Base-by-base conservation (phyloP, 257 asterid species). In the Solanum corneliomulleri region DNA sequence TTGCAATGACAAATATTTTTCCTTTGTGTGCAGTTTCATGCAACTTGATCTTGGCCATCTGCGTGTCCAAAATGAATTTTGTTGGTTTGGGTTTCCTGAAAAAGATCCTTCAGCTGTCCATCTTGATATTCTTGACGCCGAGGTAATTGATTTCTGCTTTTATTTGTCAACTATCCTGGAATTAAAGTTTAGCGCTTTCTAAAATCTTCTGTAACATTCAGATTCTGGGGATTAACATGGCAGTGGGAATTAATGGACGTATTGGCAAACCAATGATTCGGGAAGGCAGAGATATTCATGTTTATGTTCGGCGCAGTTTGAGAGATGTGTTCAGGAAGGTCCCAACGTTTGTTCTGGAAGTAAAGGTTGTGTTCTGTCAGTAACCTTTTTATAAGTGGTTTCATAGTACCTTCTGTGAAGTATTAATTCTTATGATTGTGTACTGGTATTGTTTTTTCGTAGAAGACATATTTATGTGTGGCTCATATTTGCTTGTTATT, bases 11-110 rank as follows among this genome's bases (percentile, higher is more conserved):
- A 74, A 56, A 71, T 86, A 71, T 76, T 72, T 88, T 78, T 87
- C 75, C 84, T 82, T 82, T 11, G 7, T 89, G 82, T 81, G 84
- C 98, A 97, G 99, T 88, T 97, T 94, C 96, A 96, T 97, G 95
- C 99, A 97, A 90, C 99, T 97, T 89, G 99, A 97, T 93, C 99
- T 97, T 86, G 99, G 99, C 74, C 97, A 93, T 87, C 91, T 97
- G 88, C 98, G 96, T 86, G 91, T 97, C 58, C 91, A 84, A 90
- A 97, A 97, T 91, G 90, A 93, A 27, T 92, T 92, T 91, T 92
- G 92, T 86, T 97, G 99, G 99, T 95, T 94, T 91, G 99, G 99
- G 31, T 91, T 87, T 90, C 94, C 96, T 42, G 98, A 94, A 88
- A 93, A 90, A 78, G 99, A 97, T 91, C 95, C 99, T 89, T 93